These are phyloP conservation scores for Fusarium pseudocircinatum DNA, from an alignment of 2,329 filamentous ascomycete genomes.

Conservation along the genomic window DNA sequence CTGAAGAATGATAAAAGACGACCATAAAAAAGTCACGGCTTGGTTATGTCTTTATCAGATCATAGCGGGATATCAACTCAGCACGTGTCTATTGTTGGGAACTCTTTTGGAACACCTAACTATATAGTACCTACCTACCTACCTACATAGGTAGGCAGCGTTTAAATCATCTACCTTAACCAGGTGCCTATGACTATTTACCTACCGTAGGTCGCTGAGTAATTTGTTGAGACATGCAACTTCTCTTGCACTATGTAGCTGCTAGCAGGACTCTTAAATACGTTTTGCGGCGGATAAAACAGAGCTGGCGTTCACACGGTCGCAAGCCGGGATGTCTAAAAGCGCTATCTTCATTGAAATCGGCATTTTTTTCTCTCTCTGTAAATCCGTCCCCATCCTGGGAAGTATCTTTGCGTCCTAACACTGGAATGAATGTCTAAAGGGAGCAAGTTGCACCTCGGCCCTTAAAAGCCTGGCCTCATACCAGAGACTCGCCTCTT, in stretches of 20 bases:
- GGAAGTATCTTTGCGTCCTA: not conserved
- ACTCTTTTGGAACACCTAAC: not conserved
- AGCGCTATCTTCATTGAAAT: not conserved
- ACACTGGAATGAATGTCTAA: conserved; percentile 29
- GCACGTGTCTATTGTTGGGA: not conserved
- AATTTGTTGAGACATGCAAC: too few relatives aligned
- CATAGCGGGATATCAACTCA: not conserved
- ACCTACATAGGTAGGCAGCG: not conserved
- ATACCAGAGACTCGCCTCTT: conserved; percentile 29
- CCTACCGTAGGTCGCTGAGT: too few relatives aligned
- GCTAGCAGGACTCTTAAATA: too few relatives aligned
- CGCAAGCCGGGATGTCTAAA: not conserved
- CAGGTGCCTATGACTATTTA: too few relatives aligned
- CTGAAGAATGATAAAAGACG: not conserved
- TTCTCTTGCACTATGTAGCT: too few relatives aligned
- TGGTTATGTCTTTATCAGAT: not conserved
- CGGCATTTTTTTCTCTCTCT: not conserved
- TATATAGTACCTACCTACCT: not conserved
- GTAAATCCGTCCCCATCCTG: not conserved
- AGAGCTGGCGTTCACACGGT: not conserved
- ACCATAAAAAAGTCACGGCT: not conserved
- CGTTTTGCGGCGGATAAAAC: too few relatives aligned
- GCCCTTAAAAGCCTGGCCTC: conserved; percentile 17
- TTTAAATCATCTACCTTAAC: not conserved
- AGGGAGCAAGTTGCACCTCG: conserved; percentile 11